A percentile compares a stretch with the other conserved stretches of the same genome.
These are phyloP conservation scores for Lichtheimia hyalospora DNA, from an alignment of 371 early-diverging fungal species.

Conservation along the genomic window DNA sequence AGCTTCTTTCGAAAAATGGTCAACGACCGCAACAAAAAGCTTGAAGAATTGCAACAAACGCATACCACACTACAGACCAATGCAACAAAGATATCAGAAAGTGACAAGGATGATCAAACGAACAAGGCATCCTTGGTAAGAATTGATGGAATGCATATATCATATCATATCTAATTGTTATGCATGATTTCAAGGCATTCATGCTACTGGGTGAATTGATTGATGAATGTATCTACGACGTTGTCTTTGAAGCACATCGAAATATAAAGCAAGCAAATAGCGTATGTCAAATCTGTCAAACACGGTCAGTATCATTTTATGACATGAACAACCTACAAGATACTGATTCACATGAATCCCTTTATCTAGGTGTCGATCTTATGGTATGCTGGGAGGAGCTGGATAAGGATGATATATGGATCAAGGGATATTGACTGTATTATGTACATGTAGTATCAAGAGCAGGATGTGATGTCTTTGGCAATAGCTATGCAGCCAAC, in stretches of 20 bases:
- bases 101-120: conserved; percentile 5
- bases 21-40: conserved; percentile 37
- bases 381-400: conserved; percentile 23
- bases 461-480: conserved; percentile 73
- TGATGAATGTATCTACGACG: conserved; percentile 69
- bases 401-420: not conserved
- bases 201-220: conserved; percentile 53
- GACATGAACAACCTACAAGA: not conserved
- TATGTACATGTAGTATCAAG: conserved; percentile 28
- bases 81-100: conserved; percentile 2
- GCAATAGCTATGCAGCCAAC: conserved; percentile 58
- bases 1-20: conserved; percentile 37
- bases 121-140: conserved; percentile 34
- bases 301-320: conserved; percentile 43
- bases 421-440: conserved; percentile 1
- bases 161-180: not conserved
- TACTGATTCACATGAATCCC: not conserved
- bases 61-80: conserved; percentile 33
- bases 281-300: conserved; percentile 71
- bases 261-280: conserved; percentile 56
- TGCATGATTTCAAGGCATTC: conserved; percentile 31
- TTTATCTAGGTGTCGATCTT: conserved; percentile 19
- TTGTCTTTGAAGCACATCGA: conserved; percentile 64
- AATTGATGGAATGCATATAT: not conserved
- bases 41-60: conserved; percentile 40